Base-by-base conservation (phyloP, 2,329 filamentous ascomycete genomes). In the Ophiostoma tasmaniense region DNA sequence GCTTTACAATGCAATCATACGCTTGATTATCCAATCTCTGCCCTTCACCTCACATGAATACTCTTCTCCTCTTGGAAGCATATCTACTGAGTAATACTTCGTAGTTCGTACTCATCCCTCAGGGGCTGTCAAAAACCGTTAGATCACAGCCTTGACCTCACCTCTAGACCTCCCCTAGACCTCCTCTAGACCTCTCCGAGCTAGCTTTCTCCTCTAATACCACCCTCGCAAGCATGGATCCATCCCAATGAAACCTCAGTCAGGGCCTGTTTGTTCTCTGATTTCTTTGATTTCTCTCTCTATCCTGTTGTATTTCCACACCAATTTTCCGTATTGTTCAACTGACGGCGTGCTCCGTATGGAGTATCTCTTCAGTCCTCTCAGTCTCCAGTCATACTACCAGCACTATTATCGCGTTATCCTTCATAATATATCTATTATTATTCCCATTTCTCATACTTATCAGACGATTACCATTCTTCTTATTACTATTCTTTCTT, bases 61-160 rank as follows among this genome's bases (percentile, higher is more conserved):
- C 5, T 13, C 14, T 42, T 17, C 39, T 13, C 39, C 39, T 42
- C 39, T 42, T 45, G 42, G 42, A 45, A 45, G 17, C 42, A 45
- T 45, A 45, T 8, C 42, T n/a, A 45, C 42, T n/a, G n/a, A n/a
- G n/a, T n/a, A n/a, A n/a, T n/a, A n/a, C n/a, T n/a, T n/a, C n/a
- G n/a, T n/a, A n/a, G n/a, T n/a, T n/a, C n/a, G n/a, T n/a, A n/a
- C n/a, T 20, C 45, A 17, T 45, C 45, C 22, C 50, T 55, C n/a
- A 13, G n/a, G 50, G 50, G 50, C 50, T 25, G 55, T 61, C 25
- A 20, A 64, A 22, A 64, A 25, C 30, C 50, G 61, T 64, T 39
- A 64, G 61, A 64, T 39, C 30, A 55, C 50, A 64, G 35, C 61
- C 61, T 64, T 30, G 61, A 64, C 61, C 61, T 64, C 30, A 35